Evolutionary conservation across 164 flowering plant genomes (phyloP).

Genomic region (Sextonia rubra): DNA sequence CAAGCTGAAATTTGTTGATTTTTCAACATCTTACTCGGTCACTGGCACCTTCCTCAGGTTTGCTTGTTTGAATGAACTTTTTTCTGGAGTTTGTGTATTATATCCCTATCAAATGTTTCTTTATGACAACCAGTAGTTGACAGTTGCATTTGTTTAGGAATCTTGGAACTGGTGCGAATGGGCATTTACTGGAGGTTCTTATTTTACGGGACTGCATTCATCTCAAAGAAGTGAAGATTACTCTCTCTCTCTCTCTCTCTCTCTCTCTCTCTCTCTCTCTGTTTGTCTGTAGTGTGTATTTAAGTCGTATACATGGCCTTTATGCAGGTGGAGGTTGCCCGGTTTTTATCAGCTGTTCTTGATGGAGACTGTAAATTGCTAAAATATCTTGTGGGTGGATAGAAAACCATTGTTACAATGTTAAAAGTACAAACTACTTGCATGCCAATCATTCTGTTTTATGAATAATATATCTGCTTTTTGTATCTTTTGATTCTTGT

Average conservation of each 20-base stretch:
- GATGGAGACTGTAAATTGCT: slow-evolving; percentile 68
- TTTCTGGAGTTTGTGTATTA: background rate
- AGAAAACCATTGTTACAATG: background rate
- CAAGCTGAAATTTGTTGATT: slow-evolving; percentile 60
- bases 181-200: slow-evolving; percentile 57
- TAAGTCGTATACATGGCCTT: background rate
- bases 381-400: slow-evolving; percentile 60
- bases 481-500: slow-evolving; percentile 4
- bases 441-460: background rate
- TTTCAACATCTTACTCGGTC: slow-evolving; percentile 78
- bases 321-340: slow-evolving; percentile 67
- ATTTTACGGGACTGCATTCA: slow-evolving; percentile 91
- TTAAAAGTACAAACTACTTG: background rate
- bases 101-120: background rate
- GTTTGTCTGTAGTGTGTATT: background rate
- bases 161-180: slow-evolving; percentile 48
- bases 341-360: slow-evolving; percentile 51
- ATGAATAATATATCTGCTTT: background rate
- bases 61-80: background rate
- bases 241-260: slow-evolving; percentile 12
- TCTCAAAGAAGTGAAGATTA: slow-evolving; percentile 61
- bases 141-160: slow-evolving; percentile 34
- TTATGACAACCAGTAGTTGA: background rate
- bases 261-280: slow-evolving; percentile 5
- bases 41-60: slow-evolving; percentile 82